A percentile compares a stretch with the other conserved stretches of the same genome.
Conservation (phyloP, 257 asterid species). For the Plantago ovata region DNA sequence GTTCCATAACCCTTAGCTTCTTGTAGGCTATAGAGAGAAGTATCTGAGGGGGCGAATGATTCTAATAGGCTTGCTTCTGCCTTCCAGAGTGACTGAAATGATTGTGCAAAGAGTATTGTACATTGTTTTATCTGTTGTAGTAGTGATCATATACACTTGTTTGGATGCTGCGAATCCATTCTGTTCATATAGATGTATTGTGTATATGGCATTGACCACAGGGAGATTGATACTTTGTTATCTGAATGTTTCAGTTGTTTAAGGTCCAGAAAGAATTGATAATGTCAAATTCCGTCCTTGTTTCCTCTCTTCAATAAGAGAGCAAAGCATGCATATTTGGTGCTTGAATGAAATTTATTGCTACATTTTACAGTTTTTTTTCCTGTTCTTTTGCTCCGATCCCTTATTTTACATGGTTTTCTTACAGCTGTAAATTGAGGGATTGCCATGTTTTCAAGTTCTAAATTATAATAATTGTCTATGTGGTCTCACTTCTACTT, state of each 20-base stretch:
- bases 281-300: too few species aligned
- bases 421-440: too few species aligned
- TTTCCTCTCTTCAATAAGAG: too few species aligned
- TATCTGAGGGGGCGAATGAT: conserved; percentile 15
- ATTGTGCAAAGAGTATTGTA: conserved; percentile 22
- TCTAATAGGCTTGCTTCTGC: conserved; percentile 6
- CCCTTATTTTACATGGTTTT: too few species aligned
- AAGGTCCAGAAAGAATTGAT: too few species aligned
- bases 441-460: too few species aligned
- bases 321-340: too few species aligned
- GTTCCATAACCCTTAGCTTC: conserved; percentile 14
- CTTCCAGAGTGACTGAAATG: conserved; percentile 10
- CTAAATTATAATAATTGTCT: too few species aligned
- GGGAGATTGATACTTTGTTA: conserved; percentile 9
- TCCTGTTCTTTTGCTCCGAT: too few species aligned
- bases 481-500: too few species aligned
- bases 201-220: conserved; percentile 5
- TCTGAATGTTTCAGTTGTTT: background rate
- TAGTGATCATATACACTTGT: conserved; percentile 5
- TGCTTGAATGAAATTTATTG: too few species aligned
- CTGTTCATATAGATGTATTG: conserved; percentile 16
- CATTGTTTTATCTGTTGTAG: conserved; percentile 15
- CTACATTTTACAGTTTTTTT: too few species aligned
- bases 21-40: conserved; percentile 12
- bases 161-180: conserved; percentile 1